Conservation (phyloP, 176 grass and related monocot genomes). For the Rhynchospora breviuscula region DNA sequence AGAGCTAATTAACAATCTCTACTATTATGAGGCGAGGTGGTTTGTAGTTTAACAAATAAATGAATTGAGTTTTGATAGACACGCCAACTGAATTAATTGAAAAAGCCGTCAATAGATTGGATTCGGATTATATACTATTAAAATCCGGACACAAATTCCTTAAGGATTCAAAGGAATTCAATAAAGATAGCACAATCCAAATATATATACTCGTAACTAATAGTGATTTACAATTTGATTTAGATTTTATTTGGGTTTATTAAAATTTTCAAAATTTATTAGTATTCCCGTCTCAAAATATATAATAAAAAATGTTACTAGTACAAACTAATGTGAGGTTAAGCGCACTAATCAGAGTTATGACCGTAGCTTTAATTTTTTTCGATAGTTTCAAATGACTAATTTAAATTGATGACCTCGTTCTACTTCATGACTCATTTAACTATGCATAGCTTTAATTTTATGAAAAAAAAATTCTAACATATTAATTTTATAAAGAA, state of each 20-base stretch:
- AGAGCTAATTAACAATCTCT: conserved; percentile 4
- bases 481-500: no score
- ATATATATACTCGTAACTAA: not conserved
- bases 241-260: not conserved
- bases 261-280: not conserved
- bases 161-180: not conserved
- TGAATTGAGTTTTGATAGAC: not conserved
- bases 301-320: not conserved
- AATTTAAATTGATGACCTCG: no score
- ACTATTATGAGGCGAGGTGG: not conserved
- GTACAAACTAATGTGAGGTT: not conserved
- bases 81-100: conserved; percentile 5
- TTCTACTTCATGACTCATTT: no score
- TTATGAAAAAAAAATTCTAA: no score
- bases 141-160: not conserved
- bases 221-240: not conserved
- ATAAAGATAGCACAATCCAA: not conserved
- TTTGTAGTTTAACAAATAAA: not conserved
- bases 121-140: not conserved
- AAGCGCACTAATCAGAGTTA: no score
- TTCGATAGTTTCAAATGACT: no score
- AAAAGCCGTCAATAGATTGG: not conserved
- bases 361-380: no score
- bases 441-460: no score
- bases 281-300: no score